phyloP scores from a whole-genome alignment of 805 yeast genomes.

The Saccharomycopsis capsularis region DNA sequence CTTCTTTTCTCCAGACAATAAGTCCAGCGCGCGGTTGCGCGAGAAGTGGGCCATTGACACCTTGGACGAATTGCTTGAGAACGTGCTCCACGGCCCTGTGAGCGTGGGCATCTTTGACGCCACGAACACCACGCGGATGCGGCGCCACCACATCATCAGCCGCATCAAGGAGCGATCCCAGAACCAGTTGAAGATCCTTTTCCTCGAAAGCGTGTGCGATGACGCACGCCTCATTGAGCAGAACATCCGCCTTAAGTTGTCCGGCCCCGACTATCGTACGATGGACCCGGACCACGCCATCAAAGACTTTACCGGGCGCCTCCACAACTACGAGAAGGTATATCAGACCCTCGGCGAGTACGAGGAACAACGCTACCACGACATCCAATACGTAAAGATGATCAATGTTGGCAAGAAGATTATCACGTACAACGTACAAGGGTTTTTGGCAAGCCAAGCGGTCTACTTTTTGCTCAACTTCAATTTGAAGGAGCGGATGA shows the following conservation, averaged over 20 bases:
- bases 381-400: conserved; percentile 84
- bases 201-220: conserved; percentile 80
- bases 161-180: conserved; percentile 34
- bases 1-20: conserved; percentile 79
- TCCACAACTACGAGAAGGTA: conserved; percentile 77
- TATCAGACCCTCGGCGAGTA: conserved; percentile 84
- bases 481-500: conserved; percentile 82
- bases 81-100: conserved; percentile 72
- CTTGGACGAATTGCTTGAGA: conserved; percentile 72
- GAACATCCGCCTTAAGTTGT: conserved; percentile 75
- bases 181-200: conserved; percentile 68
- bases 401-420: conserved; percentile 93
- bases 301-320: conserved; percentile 72
- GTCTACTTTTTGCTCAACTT: conserved; percentile 84
- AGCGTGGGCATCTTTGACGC: conserved; percentile 91
- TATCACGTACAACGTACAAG: conserved; percentile 83
- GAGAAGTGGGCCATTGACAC: conserved; percentile 98
- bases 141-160: conserved; percentile 47
- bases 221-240: conserved; percentile 73
- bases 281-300: conserved; percentile 81
- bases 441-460: conserved; percentile 86
- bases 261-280: conserved; percentile 86
- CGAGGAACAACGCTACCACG: conserved; percentile 45
- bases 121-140: conserved; percentile 63
- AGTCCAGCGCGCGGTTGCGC: conserved; percentile 54